Base-by-base conservation (phyloP, 2,329 filamentous ascomycete species). In the Talaromyces sp. region DNA sequence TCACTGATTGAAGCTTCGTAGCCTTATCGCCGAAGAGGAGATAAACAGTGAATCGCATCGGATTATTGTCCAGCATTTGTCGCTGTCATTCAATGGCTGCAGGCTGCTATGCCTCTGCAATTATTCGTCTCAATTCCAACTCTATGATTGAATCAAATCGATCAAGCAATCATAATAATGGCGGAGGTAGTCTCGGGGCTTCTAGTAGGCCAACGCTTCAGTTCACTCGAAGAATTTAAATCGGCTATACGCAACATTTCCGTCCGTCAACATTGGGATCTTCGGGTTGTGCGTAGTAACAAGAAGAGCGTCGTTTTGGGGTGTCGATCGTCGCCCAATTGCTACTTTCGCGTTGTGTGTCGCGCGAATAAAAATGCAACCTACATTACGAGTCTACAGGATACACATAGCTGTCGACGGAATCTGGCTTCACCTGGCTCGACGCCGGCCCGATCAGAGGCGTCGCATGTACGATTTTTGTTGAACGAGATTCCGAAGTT, bases 261-360 rank as follows among this genome's bases (percentile, higher is more conserved):
- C n/a, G 76, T 78, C 39, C 70, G 75, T 22, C 76, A 78, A 50
- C 75, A 78, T 64, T 78, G 77, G 77, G 76, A 78, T 64, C 73
- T 78, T 45, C 74, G 76, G 37, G 76, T 78, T 43, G 72, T 74
- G 58, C 73, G 76, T 56, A 78, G 76, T 69, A 78, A 78, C 65
- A 77, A 76, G 66, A 78, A 78, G 61, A 78, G 75, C 52, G 76
- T 78, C 59, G 75, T 78, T n/a, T 72, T 78, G 61, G 75, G 76
- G 37, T 78, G 76, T 68, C 75, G 76, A 52, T 78, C 76, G 7
- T 75, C 74, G 35, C 65, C 70, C 67, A 77, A 74, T 71, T 78
- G 76, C 68, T 75, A 70, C 63, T 78, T 78, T 65, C 77, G 77
- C 16, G 77, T 77, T 41, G 76, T 78, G 62, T 78, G 76, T 67